Percentiles rank a stretch among this genome's conserved stretches.
Conservation (phyloP, 2,329 filamentous ascomycete species). For the Xylaria sp. region DNA sequence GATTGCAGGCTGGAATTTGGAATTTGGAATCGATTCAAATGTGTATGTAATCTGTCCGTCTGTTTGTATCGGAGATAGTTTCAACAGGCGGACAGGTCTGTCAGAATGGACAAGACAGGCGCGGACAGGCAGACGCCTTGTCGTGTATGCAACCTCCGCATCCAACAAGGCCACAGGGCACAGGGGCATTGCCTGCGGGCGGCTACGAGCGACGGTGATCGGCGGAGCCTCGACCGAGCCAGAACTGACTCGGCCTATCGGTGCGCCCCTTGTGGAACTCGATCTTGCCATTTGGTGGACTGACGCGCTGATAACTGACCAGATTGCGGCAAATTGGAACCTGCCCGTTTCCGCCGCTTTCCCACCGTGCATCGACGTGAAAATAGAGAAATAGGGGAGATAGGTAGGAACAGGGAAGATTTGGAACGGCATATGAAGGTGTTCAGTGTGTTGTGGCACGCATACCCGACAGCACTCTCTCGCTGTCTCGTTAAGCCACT, state of each 20-base stretch:
- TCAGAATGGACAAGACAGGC: too few species aligned
- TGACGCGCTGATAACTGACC: neutral
- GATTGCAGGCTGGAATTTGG: too few species aligned
- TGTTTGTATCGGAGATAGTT: too few species aligned
- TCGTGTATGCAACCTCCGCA: conserved; percentile 4
- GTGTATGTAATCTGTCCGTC: too few species aligned
- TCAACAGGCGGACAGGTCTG: too few species aligned
- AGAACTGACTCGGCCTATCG: conserved; percentile 19
- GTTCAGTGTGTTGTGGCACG: too few species aligned
- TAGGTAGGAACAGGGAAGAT: neutral
- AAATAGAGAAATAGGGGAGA: neutral
- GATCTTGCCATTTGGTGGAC: conserved; percentile 7
- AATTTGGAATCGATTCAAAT: neutral
- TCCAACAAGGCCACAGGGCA: too few species aligned
- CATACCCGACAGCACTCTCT: too few species aligned
- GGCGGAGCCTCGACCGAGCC: conserved; percentile 27
- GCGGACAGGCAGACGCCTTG: neutral
- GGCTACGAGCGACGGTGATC: conserved; percentile 14
- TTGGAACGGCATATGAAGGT: neutral
- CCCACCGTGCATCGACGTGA: neutral
- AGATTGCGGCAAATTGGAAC: neutral
- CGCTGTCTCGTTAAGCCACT: too few species aligned
- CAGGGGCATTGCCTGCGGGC: neutral
- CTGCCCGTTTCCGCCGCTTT: neutral
- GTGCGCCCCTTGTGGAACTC: neutral